A percentile compares a stretch with the other conserved stretches of the same genome.
Conservation (phyloP, 306 rosid species). For the Acacia melanoxylon region DNA sequence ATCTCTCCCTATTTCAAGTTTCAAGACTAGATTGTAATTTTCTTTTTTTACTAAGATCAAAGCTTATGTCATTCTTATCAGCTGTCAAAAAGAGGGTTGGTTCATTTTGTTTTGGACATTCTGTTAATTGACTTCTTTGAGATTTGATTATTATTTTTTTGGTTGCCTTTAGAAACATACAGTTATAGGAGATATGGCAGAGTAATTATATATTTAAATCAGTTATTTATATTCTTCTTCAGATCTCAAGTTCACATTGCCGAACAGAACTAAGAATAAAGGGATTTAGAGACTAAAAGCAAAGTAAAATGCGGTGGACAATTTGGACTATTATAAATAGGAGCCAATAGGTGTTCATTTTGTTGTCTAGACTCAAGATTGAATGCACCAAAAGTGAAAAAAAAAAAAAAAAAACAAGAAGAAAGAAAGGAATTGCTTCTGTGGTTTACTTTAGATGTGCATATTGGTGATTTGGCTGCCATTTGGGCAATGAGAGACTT, state of each 20-base stretch:
- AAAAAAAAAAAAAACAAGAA: too few relatives aligned
- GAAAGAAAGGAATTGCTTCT: background rate
- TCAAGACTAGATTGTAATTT: conserved; percentile 10
- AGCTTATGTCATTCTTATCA: background rate
- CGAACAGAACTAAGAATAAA: background rate
- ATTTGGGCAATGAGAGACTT: background rate
- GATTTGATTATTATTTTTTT: background rate
- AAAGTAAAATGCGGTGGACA: background rate
- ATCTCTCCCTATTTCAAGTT: conserved; percentile 6
- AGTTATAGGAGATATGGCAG: conserved; percentile 3
- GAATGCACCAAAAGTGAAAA: background rate
- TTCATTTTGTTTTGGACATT: conserved; percentile 14
- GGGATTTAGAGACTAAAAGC: background rate
- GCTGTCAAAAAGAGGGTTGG: background rate
- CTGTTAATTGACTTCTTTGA: background rate
- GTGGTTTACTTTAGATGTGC: background rate
- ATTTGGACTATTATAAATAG: background rate
- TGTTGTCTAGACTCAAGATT: background rate
- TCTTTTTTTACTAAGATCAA: conserved; percentile 18
- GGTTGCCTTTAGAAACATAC: background rate
- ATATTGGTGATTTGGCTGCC: background rate
- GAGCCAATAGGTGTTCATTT: background rate
- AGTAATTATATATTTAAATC: background rate
- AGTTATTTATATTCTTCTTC: background rate
- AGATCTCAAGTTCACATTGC: background rate